Base-by-base conservation (phyloP, 495 filamentous ascomycete genomes). In the Aspergillus incahuasiensis region DNA sequence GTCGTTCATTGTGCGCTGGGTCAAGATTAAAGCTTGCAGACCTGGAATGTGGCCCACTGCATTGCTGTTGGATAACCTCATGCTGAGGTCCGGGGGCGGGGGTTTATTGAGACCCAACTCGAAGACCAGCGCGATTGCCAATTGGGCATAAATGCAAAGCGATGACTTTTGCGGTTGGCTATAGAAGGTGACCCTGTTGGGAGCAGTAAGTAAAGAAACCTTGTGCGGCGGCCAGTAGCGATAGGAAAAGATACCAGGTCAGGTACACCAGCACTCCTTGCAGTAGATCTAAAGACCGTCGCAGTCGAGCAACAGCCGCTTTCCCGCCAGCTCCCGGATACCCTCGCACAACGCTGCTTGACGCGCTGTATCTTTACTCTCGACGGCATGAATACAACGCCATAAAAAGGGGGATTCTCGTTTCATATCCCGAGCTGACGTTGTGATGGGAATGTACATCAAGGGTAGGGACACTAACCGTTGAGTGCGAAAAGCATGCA, bases 231-330 rank as follows among this genome's bases (percentile, higher is more conserved):
- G n/a, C n/a, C n/a, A n/a, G n/a, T n/a, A n/a, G n/a, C n/a, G n/a
- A n/a, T n/a, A n/a, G 32, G 2, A 48, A 9, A 19, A 13, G 19
- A 21, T 40, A 59, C 56, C 52, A 59, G 1, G 24, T 38, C 11
- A 59, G 46, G 20, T 59, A 59, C 3, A 51, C 46, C 15, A 59
- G 16, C 9, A 59, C 5, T 3, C 51, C 52, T 21, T 59, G 57
- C 30, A 59, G 16, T 18, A 59, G 24, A 32, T 55, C 52, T 3
- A 59, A 12, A 39, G 25, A 39, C 15, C n/a, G 1, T 59, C 13
- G 30, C 46, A 51, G 5, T 59, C 52, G 0, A 50, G 38, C 51
- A 59, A 52, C 16, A 59, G 22, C 9, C 19, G 11, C 39, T 41
- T 32, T 6, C 45, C 46, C 0, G 52, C 45, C 32, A 30, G 6